Conservation (phyloP, 2,329 filamentous ascomycete genomes). For the Fonsecaea monophora region DNA sequence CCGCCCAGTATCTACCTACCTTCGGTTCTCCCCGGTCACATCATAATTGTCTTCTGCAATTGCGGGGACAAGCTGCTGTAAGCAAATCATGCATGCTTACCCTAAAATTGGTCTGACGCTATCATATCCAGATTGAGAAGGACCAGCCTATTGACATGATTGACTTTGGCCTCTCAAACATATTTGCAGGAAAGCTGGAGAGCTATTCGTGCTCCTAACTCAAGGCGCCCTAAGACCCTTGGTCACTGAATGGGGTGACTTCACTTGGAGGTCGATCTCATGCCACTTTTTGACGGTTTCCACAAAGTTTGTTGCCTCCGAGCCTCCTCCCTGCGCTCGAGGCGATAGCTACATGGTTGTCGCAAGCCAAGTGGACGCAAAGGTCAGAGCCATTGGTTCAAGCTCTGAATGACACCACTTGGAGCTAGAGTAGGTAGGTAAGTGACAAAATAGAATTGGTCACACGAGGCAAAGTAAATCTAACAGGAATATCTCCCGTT, state of each 20-base stretch:
- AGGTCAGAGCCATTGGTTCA: background rate
- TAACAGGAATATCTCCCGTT: background rate
- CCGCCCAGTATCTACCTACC: background rate
- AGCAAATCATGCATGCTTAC: conserved; percentile 28
- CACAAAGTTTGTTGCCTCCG: background rate
- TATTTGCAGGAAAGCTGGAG: background rate
- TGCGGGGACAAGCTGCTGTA: conserved; percentile 11
- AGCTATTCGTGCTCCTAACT: background rate
- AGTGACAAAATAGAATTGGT: background rate
- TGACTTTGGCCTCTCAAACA: background rate
- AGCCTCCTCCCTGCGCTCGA: background rate
- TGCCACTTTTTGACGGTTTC: background rate
- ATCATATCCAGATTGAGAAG: conserved; percentile 9
- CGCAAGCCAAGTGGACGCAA: background rate
- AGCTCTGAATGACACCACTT: background rate
- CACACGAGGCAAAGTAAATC: background rate
- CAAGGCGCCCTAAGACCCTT: background rate
- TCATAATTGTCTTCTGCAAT: background rate
- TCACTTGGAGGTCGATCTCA: background rate
- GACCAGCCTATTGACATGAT: conserved; percentile 6
- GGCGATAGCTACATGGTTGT: background rate
- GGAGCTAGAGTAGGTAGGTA: background rate
- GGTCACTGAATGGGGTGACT: background rate
- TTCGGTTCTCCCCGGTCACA: conserved; percentile 1
- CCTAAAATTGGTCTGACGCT: conserved; percentile 11